A percentile compares a stretch with the other conserved stretches of the same genome.
phyloP scores from a whole-genome alignment of 192 early-diverging fungal genomes.

The Chytriomyces confervae region DNA sequence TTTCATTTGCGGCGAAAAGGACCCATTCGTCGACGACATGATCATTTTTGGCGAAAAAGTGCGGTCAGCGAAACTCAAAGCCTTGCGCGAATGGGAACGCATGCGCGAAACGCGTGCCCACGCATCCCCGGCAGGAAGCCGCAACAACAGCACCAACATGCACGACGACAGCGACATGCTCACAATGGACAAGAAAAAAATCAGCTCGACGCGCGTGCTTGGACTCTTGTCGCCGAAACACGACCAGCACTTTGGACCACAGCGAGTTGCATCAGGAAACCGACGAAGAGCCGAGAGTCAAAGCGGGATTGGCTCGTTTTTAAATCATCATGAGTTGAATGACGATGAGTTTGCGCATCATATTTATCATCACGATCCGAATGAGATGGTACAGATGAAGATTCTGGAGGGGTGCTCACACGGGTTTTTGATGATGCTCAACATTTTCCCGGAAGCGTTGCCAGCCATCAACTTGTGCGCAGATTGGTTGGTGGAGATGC shows the following conservation, averaged over 20 bases:
- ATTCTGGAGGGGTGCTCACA: slow-evolving; percentile 76
- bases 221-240: neutral
- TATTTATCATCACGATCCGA: slow-evolving; percentile 53
- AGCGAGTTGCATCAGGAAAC: neutral
- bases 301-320: neutral
- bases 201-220: neutral
- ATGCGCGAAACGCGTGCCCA: slow-evolving; percentile 31
- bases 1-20: slow-evolving; percentile 93
- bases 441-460: slow-evolving; percentile 74
- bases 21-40: slow-evolving; percentile 97
- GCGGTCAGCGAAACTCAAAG: slow-evolving; percentile 77
- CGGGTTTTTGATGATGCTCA: slow-evolving; percentile 68
- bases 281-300: slow-evolving; percentile 5
- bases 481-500: slow-evolving; percentile 52
- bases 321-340: slow-evolving; percentile 2
- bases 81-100: slow-evolving; percentile 53
- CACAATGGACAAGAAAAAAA: slow-evolving; percentile 12
- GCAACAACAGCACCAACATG: neutral
- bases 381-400: slow-evolving; percentile 66
- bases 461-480: slow-evolving; percentile 47
- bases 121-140: slow-evolving; percentile 4
- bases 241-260: neutral
- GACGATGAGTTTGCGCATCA: slow-evolving; percentile 42
- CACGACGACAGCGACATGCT: slow-evolving; percentile 17
- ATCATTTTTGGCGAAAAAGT: slow-evolving; percentile 88